Percentiles rank a stretch among this genome's conserved stretches.
Conservation (phyloP, 441 rosid genomes). For the Brassica hybrid region DNA sequence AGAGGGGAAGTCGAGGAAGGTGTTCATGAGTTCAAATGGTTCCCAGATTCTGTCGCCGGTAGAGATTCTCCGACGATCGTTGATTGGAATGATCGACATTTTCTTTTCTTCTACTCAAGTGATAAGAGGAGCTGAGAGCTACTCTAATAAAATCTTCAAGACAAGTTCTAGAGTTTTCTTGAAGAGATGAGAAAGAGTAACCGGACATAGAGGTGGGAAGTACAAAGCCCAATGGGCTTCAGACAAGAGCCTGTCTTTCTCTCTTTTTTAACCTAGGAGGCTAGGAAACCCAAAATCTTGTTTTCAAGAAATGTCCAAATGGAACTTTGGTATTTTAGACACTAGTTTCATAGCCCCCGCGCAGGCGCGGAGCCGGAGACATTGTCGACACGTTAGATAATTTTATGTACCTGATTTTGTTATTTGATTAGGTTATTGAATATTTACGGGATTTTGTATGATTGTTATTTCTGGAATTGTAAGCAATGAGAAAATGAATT, state of each 20-base stretch:
- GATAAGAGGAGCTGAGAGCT: neutral
- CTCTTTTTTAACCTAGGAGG: neutral
- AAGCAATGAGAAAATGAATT: too few relatives aligned
- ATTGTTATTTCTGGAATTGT: too few relatives aligned
- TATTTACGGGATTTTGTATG: too few relatives aligned
- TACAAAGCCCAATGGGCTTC: constrained; percentile 24
- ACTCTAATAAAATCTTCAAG: neutral
- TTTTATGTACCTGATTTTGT: too few relatives aligned
- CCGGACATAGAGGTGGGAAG: neutral
- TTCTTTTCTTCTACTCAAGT: neutral
- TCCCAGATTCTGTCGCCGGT: constrained; percentile 41
- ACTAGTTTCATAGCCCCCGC: too few relatives aligned
- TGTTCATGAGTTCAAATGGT: constrained; percentile 48
- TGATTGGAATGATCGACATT: constrained; percentile 58
- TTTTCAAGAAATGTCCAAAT: neutral
- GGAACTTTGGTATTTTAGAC: neutral
- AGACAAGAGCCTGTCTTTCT: neutral
- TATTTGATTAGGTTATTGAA: too few relatives aligned
- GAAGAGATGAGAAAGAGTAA: neutral
- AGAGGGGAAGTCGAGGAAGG: constrained; percentile 42
- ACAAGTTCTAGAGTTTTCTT: constrained; percentile 34
- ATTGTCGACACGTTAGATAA: too few relatives aligned
- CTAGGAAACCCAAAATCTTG: neutral
- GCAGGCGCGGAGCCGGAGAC: too few relatives aligned
- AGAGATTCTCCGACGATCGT: constrained; percentile 25